These are phyloP conservation scores for Chytriomyces hyalinus DNA, from an alignment of 192 early-diverging fungal genomes.

Conservation along the genomic window DNA sequence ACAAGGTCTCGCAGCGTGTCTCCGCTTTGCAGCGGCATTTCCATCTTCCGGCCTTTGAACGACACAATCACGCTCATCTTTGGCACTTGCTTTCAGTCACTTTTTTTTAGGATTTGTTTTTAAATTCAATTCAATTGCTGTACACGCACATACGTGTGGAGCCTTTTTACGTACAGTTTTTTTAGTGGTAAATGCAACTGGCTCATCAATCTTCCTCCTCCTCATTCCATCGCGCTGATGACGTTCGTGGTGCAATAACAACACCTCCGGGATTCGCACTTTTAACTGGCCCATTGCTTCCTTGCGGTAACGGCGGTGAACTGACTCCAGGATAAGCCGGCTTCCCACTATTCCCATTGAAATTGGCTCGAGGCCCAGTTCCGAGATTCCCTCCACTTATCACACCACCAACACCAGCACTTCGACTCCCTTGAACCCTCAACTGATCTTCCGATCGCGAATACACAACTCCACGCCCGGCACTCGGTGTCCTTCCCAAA, in stretches of 20 bases:
- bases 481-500: background rate
- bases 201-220: background rate
- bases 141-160: background rate
- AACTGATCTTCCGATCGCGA: background rate
- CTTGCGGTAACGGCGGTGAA: background rate
- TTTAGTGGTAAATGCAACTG: background rate
- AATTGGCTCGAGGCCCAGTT: background rate
- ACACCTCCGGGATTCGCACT: background rate
- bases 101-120: background rate
- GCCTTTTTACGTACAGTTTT: background rate
- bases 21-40: slow-evolving; percentile 29
- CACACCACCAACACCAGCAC: background rate
- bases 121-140: background rate
- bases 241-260: slow-evolving; percentile 28
- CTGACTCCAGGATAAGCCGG: background rate
- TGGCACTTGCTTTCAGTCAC: background rate
- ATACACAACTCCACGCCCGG: background rate
- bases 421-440: background rate
- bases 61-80: slow-evolving; percentile 36
- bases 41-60: slow-evolving; percentile 39
- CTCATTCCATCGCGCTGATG: slow-evolving; percentile 29
- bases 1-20: slow-evolving; percentile 75
- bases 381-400: background rate
- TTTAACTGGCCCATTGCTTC: background rate
- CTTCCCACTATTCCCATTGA: background rate